Percentiles rank a stretch among this genome's conserved stretches.
Evolutionary conservation across 345 rosid species (phyloP).

Genomic region (Geranium brycei): DNA sequence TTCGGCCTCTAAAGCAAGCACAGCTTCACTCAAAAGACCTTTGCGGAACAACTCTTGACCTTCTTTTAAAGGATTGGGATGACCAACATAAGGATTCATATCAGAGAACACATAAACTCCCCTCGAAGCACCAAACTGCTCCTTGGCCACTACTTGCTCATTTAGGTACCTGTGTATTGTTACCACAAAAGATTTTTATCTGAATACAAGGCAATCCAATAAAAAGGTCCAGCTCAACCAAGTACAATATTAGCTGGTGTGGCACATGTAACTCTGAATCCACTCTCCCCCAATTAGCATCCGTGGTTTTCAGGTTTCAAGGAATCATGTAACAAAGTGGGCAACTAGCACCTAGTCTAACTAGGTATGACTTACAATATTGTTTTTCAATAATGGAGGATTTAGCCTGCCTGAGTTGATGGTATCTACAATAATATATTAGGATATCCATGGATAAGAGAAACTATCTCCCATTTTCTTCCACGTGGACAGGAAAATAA

Average conservation of each 20-base stretch:
- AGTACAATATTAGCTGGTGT: not conserved
- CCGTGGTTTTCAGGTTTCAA: not conserved
- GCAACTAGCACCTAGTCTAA: not conserved
- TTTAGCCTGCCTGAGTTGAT: no score
- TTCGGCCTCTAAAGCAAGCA: slow-evolving; percentile 98
- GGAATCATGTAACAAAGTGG: not conserved
- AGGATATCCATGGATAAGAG: not conserved
- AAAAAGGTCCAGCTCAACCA: not conserved
- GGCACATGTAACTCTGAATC: not conserved
- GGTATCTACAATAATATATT: no score
- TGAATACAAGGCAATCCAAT: not conserved
- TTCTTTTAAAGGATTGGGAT: slow-evolving; percentile 87
- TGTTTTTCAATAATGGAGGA: not conserved
- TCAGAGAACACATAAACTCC: slow-evolving; percentile 95
- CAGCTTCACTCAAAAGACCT: slow-evolving; percentile 99
- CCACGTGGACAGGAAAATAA: not conserved
- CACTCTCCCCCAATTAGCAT: not conserved
- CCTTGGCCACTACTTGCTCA: slow-evolving; percentile 50
- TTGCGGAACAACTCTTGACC: slow-evolving; percentile 90
- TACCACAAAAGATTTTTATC: not conserved
- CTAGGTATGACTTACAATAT: not conserved
- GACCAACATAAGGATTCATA: slow-evolving; percentile 99
- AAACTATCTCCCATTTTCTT: not conserved
- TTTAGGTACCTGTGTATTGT: slow-evolving; percentile 40
- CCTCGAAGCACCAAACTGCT: slow-evolving; percentile 48